Percentiles rank a stretch among this genome's conserved stretches.
Evolutionary conservation across 768 basidiomycete species (phyloP).

Genomic region (Trametopsis cervina): DNA sequence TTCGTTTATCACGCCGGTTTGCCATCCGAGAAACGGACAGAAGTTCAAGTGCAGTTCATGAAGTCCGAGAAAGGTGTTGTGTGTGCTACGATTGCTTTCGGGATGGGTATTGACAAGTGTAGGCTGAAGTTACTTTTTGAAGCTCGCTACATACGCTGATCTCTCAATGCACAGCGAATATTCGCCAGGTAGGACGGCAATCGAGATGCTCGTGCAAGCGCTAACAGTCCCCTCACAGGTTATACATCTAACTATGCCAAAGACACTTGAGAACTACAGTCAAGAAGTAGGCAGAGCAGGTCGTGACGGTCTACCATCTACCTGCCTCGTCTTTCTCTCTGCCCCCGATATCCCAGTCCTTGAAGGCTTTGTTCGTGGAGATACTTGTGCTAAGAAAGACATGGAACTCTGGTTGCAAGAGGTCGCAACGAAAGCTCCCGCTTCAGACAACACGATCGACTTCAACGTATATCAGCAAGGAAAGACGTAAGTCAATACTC

Average conservation of each 20-base stretch:
- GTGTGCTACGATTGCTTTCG: conserved; percentile 39
- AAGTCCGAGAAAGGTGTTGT: conserved; percentile 31
- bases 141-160: neutral
- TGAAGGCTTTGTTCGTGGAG: conserved; percentile 42
- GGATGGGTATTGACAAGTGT: conserved; percentile 40
- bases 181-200: conserved; percentile 25
- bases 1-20: conserved; percentile 40
- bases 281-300: conserved; percentile 42
- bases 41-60: conserved; percentile 35
- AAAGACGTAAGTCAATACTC: conserved; percentile 26
- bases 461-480: conserved; percentile 37
- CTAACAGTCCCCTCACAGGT: conserved; percentile 21
- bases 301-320: conserved; percentile 34
- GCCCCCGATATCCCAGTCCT: conserved; percentile 37
- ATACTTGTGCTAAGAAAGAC: conserved; percentile 35
- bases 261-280: conserved; percentile 39
- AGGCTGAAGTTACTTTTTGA: neutral
- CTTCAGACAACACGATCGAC: conserved; percentile 30
- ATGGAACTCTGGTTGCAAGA: conserved; percentile 35
- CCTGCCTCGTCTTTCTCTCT: conserved; percentile 39
- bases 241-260: conserved; percentile 35
- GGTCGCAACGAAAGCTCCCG: conserved; percentile 29
- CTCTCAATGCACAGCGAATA: conserved; percentile 20
- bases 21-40: conserved; percentile 26
- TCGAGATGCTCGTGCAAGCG: neutral